Conservation (phyloP, 2,329 filamentous ascomycete genomes). For the Aspergillus hiratsukae region DNA sequence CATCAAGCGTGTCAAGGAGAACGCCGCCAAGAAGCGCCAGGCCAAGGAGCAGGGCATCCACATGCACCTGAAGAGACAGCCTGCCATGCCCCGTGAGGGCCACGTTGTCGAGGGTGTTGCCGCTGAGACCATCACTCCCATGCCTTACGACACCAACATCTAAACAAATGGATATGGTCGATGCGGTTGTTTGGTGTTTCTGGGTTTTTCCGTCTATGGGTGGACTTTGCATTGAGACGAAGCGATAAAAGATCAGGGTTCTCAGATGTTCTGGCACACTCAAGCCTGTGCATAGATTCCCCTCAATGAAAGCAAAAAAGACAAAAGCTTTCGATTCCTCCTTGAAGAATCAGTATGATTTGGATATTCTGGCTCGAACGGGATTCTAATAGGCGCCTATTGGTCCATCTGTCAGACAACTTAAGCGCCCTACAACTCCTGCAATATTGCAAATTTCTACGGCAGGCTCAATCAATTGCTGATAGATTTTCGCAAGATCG, state of each 20-base stretch:
- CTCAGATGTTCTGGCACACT: slow-evolving; percentile 36
- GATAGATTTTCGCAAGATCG: neutral
- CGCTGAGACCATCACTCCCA: slow-evolving; percentile 85
- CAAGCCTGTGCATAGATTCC: slow-evolving; percentile 42
- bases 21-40: slow-evolving; percentile 87
- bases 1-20: slow-evolving; percentile 91
- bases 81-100: slow-evolving; percentile 72
- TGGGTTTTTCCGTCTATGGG: slow-evolving; percentile 29
- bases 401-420: neutral
- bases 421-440: neutral
- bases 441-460: neutral
- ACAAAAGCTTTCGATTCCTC: slow-evolving; percentile 32
- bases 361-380: neutral
- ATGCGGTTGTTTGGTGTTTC: slow-evolving; percentile 39
- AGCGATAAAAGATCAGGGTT: slow-evolving; percentile 31
- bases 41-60: slow-evolving; percentile 84
- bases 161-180: slow-evolving; percentile 52
- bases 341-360: neutral
- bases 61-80: slow-evolving; percentile 89
- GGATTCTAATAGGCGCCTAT: neutral
- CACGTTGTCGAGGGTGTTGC: slow-evolving; percentile 78
- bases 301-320: slow-evolving; percentile 41
- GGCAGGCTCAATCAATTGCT: neutral
- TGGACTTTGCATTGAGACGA: slow-evolving; percentile 38
- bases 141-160: slow-evolving; percentile 98